Evolutionary conservation across 495 filamentous ascomycete species (phyloP).

Genomic region (Talaromyces ruber): DNA sequence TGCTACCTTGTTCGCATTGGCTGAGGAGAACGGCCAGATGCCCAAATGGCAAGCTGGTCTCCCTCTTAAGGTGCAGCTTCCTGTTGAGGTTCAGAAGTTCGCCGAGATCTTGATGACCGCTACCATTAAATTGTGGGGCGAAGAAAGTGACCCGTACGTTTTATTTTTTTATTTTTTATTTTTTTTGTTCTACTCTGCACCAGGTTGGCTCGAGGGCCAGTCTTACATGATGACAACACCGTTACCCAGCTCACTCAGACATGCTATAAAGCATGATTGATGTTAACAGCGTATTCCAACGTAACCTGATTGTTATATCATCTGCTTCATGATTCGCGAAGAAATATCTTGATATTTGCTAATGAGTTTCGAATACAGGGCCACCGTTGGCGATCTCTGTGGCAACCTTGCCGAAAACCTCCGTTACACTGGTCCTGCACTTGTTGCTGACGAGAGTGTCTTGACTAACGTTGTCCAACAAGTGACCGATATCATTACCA

Average conservation of each 20-base stretch:
- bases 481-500: conserved; percentile 66
- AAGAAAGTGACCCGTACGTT: conserved; percentile 87
- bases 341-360: conserved; percentile 18
- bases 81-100: conserved; percentile 71
- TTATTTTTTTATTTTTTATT: conserved; percentile 10
- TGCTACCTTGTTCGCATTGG: conserved; percentile 77
- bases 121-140: conserved; percentile 75
- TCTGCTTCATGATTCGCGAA: background rate
- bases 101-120: conserved; percentile 79
- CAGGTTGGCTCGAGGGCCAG: background rate
- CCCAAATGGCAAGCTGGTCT: conserved; percentile 84
- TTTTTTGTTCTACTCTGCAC: conserved; percentile 8
- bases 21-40: conserved; percentile 71
- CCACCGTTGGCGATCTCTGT: conserved; percentile 90
- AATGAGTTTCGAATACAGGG: conserved; percentile 42
- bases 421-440: conserved; percentile 81
- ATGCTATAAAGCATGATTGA: conserved; percentile 66
- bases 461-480: conserved; percentile 60
- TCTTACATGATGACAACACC: conserved; percentile 71
- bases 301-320: conserved; percentile 21
- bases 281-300: conserved; percentile 72
- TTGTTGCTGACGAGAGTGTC: conserved; percentile 58
- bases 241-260: conserved; percentile 99
- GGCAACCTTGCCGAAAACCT: conserved; percentile 88
- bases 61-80: conserved; percentile 70